Base-by-base conservation (phyloP, 768 basidiomycete species). In the Boletus eberwhitei region DNA sequence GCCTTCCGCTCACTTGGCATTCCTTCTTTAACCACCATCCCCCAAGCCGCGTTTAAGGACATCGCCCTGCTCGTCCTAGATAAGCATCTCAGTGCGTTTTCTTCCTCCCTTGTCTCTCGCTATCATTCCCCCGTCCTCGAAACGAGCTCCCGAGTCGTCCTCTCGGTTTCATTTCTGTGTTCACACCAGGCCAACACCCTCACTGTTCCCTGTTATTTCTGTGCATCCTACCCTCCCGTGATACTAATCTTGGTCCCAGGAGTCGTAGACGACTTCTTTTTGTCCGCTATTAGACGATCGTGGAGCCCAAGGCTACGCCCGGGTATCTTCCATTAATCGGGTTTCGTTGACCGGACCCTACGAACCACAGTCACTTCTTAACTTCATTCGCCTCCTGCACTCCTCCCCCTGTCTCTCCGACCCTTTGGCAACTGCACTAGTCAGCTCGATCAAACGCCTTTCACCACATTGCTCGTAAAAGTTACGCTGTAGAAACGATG, bases 311-410 rank as follows among this genome's bases (percentile, higher is more conserved):
- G 59, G 55, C 61, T 53, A 55, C 63, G 53, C 64, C 57, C 12
- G 52, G 46, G 37, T 50, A 13, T 32, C 44, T 54, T 60, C 64
- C 58, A 56, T 58, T 57, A 29, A 29, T 32, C 40, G 35, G 63
- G 53, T 57, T 36, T 57, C 63, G 64, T 65, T 59, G 66, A 68
- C 53, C 64, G 66, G 39, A 57, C 52, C 54, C 51, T 46, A 41
- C 55, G 29, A 52, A n/a, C 42, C 47, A 45, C 52, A 46, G 37
- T 21, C 42, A 2, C 36, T 50, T 49, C 35, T 39, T 60, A 54
- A 57, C 48, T 13, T 38, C 48, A 19, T 39, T 41, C 7, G 7
- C 29, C 43, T 42, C 42, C 44, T 44, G 8, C 32, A 8, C 38
- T 2, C 39, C 34, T 19, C 37, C 2, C 6, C 26, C 19, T 11